Evolutionary conservation across 2,329 filamentous ascomycete genomes (phyloP).

Genomic region (Chrysoporthe puriensis): DNA sequence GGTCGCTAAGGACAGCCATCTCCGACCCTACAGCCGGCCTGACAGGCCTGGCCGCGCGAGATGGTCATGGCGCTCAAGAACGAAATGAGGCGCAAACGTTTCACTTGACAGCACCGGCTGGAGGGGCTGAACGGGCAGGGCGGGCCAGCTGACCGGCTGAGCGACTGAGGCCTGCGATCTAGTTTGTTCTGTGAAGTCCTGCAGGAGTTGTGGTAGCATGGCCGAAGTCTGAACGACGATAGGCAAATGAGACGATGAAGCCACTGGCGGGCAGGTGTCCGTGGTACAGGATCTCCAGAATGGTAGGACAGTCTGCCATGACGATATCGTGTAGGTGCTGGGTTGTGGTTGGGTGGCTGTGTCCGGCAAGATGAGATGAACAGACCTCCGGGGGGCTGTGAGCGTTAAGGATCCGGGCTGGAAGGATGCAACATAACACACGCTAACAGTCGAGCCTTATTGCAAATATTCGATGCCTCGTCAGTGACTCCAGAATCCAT

Average conservation of each 20-base stretch:
- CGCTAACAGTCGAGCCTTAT: constrained; percentile 18
- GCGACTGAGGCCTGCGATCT: background rate
- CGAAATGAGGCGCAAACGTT: background rate
- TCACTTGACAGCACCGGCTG: background rate
- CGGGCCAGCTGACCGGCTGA: background rate
- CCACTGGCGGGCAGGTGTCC: too few relatives aligned
- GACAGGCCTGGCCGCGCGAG: too few relatives aligned
- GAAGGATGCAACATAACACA: background rate
- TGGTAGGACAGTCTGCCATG: background rate
- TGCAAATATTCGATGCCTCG: background rate
- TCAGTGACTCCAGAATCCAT: too few relatives aligned
- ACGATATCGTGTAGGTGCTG: constrained; percentile 8
- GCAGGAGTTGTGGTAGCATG: background rate
- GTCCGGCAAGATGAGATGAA: background rate
- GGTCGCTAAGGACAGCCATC: too few relatives aligned
- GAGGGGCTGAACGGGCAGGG: too few relatives aligned
- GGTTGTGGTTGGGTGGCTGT: background rate
- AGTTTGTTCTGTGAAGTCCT: background rate
- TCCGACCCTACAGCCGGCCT: too few relatives aligned
- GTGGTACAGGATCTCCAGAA: too few relatives aligned
- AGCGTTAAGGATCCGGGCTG: background rate
- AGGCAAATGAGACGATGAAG: too few relatives aligned
- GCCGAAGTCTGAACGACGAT: too few relatives aligned
- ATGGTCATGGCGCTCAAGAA: too few relatives aligned
- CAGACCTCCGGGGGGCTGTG: background rate